These are phyloP conservation scores for Mycena leptocephala DNA, from an alignment of 768 basidiomycete genomes.

Conservation along the genomic window DNA sequence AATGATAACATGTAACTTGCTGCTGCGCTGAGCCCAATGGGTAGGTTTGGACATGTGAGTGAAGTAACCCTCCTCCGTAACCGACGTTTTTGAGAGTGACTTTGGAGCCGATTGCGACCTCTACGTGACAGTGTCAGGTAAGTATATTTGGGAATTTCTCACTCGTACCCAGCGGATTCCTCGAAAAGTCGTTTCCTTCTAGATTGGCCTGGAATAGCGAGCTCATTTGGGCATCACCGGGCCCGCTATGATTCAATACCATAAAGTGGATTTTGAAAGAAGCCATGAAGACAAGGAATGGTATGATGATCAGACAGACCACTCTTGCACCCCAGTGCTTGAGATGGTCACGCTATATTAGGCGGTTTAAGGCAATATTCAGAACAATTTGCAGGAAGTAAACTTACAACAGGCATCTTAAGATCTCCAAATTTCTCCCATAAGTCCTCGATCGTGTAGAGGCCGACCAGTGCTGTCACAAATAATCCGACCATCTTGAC, in stretches of 20 bases:
- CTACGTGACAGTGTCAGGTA: slow-evolving; percentile 53
- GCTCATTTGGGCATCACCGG: slow-evolving; percentile 99
- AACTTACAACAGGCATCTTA: slow-evolving; percentile 88
- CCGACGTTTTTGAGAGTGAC: slow-evolving; percentile 97
- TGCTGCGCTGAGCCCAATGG: slow-evolving; percentile 95
- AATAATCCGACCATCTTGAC: slow-evolving; percentile 98
- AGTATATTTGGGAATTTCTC: not conserved
- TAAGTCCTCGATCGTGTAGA: slow-evolving; percentile 97
- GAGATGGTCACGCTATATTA: slow-evolving; percentile 83
- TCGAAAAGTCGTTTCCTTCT: slow-evolving; percentile 93
- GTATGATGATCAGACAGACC: slow-evolving; percentile 89
- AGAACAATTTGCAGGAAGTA: not conserved
- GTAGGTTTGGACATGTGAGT: slow-evolving; percentile 97
- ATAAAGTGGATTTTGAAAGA: slow-evolving; percentile 98
- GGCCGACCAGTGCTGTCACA: slow-evolving; percentile 93
- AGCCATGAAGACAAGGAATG: slow-evolving; percentile 93
- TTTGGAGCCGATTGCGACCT: slow-evolving; percentile 92
- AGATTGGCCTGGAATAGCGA: slow-evolving; percentile 98
- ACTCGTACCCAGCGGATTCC: slow-evolving; percentile 86
- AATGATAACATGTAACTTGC: slow-evolving; percentile 99
- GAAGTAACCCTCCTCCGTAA: slow-evolving; percentile 96
- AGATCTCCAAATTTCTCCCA: slow-evolving; percentile 99
- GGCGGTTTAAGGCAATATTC: slow-evolving; percentile 13
- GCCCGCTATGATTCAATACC: slow-evolving; percentile 93
- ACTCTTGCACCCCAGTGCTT: slow-evolving; percentile 94